Evolutionary conservation across 352 stramenopile genomes (phyloP).

Genomic region (Phytophthora hibernalis): DNA sequence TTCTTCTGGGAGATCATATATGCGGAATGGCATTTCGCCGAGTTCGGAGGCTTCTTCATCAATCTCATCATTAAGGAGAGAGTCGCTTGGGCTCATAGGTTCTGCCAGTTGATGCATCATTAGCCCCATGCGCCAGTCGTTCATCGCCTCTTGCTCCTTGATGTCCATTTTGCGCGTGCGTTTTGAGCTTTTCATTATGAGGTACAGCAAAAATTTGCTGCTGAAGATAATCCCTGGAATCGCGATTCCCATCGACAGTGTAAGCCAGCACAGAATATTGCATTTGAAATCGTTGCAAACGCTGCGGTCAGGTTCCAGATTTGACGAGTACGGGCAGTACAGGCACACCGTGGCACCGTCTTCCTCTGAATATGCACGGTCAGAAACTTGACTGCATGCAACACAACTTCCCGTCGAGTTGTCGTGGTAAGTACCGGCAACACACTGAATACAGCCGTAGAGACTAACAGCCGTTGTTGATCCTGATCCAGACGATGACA

Average conservation of each 20-base stretch:
- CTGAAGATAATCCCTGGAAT: conserved; percentile 62
- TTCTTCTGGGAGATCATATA: conserved; percentile 67
- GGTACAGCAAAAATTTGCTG: conserved; percentile 56
- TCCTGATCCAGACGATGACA: conserved; percentile 18
- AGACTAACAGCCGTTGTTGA: conserved; percentile 29
- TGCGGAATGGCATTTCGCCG: conserved; percentile 43
- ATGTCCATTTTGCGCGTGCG: conserved; percentile 50
- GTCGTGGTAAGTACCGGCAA: conserved; percentile 65
- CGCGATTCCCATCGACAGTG: conserved; percentile 53
- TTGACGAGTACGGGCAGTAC: conserved; percentile 73
- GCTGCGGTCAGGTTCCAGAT: conserved; percentile 44
- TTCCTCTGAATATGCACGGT: conserved; percentile 56
- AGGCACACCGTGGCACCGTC: conserved; percentile 60
- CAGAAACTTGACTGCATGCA: conserved; percentile 50
- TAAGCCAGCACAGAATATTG: conserved; percentile 73
- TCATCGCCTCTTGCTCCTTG: conserved; percentile 71
- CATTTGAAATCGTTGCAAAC: conserved; percentile 57
- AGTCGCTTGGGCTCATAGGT: conserved; percentile 37
- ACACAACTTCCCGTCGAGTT: conserved; percentile 50
- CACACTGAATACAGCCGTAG: conserved; percentile 71
- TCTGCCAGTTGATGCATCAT: conserved; percentile 66
- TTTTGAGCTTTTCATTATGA: conserved; percentile 53
- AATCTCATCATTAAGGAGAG: conserved; percentile 36
- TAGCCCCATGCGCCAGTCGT: conserved; percentile 70
- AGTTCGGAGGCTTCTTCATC: conserved; percentile 26